Evolutionary conservation across 2,329 filamentous ascomycete species (phyloP), one percentile per base, ranked within the genome.

Genomic region (Pseudocercospora macadamiae): DNA sequence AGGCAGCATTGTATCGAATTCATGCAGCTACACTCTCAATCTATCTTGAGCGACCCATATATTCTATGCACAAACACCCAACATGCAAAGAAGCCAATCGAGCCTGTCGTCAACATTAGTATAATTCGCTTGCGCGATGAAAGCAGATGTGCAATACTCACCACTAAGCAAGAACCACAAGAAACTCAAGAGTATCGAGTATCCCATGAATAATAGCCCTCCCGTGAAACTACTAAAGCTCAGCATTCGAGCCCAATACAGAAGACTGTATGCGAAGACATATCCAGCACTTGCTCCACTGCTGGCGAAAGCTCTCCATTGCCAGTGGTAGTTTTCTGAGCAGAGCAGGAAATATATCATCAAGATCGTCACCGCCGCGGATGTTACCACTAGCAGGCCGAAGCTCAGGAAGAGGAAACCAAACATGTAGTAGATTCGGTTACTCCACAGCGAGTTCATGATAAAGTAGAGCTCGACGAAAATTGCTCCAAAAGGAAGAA

Each of bases 371-470:
- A 96, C 93, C 0, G 93, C 89, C 0, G 93, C 93, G 59, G 89
- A 92, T 1, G 95, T 97, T 68, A 96, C 89, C 68, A 97, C 91
- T 92, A 99, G 97, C 51, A 99, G 84, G 9, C 90, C 93, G 72
- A 96, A 99, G 82, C 93, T 97, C 57, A 99, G 84, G 82, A 99
- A 99, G 32, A 99, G 81, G 83, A 99, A 99, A 19, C 95, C 95
- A 70, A 99, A 99, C 95, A 99, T 99, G 83, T 99, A 99, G 82
- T 99, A 99, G 66, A 99, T 95, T 77, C 95, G 91, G 80, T 89
- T 93, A 77, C 96, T 96, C 95, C 95, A 99, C 73, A 99, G 93
- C 23, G 91, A 96, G 78, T 89, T 96, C 91, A 99, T 96, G 80
- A 99, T 97, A 77, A 97, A 97, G 83, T 96, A 97, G 2, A 99